Evolutionary conservation across 495 filamentous ascomycete species (phyloP).

Genomic region (Hypoxylon lenormandii): DNA sequence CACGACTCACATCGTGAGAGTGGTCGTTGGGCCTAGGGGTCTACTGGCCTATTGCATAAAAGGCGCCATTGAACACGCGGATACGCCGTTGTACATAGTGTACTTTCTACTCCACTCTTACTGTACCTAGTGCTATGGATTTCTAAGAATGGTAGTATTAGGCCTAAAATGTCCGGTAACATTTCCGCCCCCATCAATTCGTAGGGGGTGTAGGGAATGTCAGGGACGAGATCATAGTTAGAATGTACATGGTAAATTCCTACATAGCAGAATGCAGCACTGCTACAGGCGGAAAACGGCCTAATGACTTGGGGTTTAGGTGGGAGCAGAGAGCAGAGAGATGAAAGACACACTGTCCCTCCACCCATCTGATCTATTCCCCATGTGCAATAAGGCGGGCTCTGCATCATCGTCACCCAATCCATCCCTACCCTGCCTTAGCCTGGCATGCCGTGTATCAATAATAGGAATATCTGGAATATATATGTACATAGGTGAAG

Average conservation of each 20-base stretch:
- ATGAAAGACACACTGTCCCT: constrained; percentile 5
- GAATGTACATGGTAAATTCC: background rate
- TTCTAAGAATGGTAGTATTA: constrained; percentile 8
- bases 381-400: constrained; percentile 33
- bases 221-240: constrained; percentile 9
- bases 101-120: constrained; percentile 13
- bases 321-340: background rate
- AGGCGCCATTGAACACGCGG: constrained; percentile 16
- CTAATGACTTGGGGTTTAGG: background rate
- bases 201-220: constrained; percentile 19
- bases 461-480: constrained; percentile 16
- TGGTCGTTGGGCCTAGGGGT: background rate
- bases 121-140: constrained; percentile 9
- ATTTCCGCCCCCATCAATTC: constrained; percentile 31
- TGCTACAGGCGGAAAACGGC: constrained; percentile 16
- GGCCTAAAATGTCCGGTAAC: constrained; percentile 19
- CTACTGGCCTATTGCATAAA: constrained; percentile 41
- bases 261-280: background rate
- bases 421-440: constrained; percentile 15
- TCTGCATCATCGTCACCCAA: constrained; percentile 28
- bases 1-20: background rate
- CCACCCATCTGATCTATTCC: background rate
- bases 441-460: constrained; percentile 11
- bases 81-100: constrained; percentile 35
- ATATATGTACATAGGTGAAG: constrained; percentile 6